Evolutionary conservation across 2,329 filamentous ascomycete species (phyloP).

Genomic region (Trichoderma sp.): DNA sequence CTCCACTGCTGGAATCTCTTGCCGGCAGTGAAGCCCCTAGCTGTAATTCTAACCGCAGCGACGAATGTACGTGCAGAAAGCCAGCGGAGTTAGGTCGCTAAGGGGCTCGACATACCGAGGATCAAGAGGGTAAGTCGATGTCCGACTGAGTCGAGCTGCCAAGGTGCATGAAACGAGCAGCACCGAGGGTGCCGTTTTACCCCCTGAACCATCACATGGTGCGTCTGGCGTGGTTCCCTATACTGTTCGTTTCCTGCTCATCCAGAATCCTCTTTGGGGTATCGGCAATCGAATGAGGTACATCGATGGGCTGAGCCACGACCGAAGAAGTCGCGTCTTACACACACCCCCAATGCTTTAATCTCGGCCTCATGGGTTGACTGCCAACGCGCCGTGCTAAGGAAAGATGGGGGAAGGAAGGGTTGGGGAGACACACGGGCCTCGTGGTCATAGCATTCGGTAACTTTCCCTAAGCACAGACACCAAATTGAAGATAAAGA

Average conservation of each 20-base stretch:
- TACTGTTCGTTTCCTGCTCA: neutral
- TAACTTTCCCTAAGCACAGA: conserved; percentile 16
- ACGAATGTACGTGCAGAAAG: no score
- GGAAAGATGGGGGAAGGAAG: neutral
- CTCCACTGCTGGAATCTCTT: conserved; percentile 16
- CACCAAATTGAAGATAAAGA: neutral
- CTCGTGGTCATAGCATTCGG: conserved; percentile 25
- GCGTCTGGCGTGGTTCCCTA: neutral
- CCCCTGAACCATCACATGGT: conserved; percentile 22
- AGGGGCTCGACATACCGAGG: no score
- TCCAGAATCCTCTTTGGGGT: neutral
- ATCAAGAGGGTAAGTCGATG: neutral
- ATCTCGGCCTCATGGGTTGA: neutral
- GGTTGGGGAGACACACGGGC: conserved; percentile 19
- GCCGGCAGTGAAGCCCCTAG: neutral
- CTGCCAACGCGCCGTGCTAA: neutral
- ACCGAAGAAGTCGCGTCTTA: conserved; percentile 11
- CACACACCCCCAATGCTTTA: neutral
- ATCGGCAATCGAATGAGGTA: neutral
- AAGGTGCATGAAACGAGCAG: conserved; percentile 18
- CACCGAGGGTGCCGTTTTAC: conserved; percentile 5
- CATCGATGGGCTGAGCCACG: neutral
- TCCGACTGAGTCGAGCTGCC: conserved; percentile 13
- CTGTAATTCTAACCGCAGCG: neutral
- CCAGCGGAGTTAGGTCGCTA: no score